phyloP scores from a whole-genome alignment of 2,329 filamentous ascomycete genomes.

The Monosporascus sp. region DNA sequence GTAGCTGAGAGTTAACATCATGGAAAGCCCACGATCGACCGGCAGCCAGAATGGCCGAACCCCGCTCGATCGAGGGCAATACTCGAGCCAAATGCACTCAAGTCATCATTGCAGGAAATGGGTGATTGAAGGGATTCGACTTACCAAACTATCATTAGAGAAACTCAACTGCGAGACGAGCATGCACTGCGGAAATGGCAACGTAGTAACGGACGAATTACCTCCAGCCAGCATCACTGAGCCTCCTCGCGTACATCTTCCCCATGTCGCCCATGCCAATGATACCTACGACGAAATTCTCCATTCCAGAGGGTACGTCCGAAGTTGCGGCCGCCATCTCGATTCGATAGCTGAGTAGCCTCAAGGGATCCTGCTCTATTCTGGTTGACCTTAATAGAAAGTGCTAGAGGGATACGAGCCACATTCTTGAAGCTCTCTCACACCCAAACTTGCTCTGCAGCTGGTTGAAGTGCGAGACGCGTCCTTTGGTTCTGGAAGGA shows the following conservation, averaged over 20 bases:
- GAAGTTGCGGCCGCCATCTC: slow-evolving; percentile 19
- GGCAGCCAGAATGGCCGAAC: slow-evolving; percentile 70
- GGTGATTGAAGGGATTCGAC: slow-evolving; percentile 15
- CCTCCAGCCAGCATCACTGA: slow-evolving; percentile 95
- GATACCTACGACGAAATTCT: slow-evolving; percentile 76
- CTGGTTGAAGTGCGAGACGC: background rate
- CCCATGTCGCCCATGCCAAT: slow-evolving; percentile 99
- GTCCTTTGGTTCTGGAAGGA: background rate
- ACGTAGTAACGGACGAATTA: slow-evolving; percentile 42
- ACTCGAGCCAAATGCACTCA: slow-evolving; percentile 99
- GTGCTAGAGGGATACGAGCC: slow-evolving; percentile 6
- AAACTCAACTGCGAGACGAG: slow-evolving; percentile 13
- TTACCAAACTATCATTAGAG: slow-evolving; percentile 30
- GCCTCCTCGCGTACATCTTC: slow-evolving; percentile 89
- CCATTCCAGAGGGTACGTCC: slow-evolving; percentile 43
- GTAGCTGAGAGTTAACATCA: slow-evolving; percentile 99
- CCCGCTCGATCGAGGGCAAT: slow-evolving; percentile 61
- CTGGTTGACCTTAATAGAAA: background rate
- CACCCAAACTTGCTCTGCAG: background rate
- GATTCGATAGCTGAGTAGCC: background rate
- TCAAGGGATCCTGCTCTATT: background rate
- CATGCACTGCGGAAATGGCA: slow-evolving; percentile 23
- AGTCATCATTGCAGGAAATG: slow-evolving; percentile 77
- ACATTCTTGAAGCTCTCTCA: slow-evolving; percentile 14
- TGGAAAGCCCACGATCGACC: slow-evolving; percentile 63